Evolutionary conservation across 768 basidiomycete genomes (phyloP).

Genomic region (Boletus sensibilis): DNA sequence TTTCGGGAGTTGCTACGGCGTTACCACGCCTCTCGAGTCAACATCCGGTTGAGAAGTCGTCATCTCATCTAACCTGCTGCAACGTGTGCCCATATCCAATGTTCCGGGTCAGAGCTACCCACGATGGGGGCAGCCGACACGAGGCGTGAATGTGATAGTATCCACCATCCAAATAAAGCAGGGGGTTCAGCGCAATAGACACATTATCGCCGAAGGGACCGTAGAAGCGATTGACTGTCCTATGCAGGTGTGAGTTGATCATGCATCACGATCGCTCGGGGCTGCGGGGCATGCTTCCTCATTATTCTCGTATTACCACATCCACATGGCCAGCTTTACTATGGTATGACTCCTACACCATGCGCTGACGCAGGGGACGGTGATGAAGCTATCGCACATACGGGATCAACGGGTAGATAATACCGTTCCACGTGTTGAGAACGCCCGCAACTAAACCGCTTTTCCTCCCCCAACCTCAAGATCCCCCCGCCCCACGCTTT

Average conservation of each 20-base stretch:
- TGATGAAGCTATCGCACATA: constrained; percentile 3
- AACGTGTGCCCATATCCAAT: constrained; percentile 4
- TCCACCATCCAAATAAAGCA: background rate
- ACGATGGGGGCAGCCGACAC: constrained; percentile 10
- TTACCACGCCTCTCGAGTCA: constrained; percentile 13
- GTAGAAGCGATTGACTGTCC: constrained; percentile 17
- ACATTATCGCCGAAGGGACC: constrained; percentile 19
- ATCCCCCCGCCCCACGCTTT: background rate
- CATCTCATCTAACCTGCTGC: constrained; percentile 11
- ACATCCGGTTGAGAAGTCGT: constrained; percentile 6
- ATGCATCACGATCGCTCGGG: constrained; percentile 3
- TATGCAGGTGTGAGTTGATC: constrained; percentile 7
- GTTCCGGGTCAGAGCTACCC: constrained; percentile 16
- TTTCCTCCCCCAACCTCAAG: background rate
- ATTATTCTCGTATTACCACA: constrained; percentile 15
- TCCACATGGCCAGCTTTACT: background rate
- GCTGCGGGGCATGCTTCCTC: constrained; percentile 16
- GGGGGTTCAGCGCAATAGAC: background rate
- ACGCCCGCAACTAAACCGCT: background rate
- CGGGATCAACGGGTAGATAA: background rate
- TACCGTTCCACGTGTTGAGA: constrained; percentile 11
- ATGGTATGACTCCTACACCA: constrained; percentile 1
- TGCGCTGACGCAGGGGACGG: background rate
- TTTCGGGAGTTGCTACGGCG: constrained; percentile 10
- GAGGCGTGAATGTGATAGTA: constrained; percentile 12